These are phyloP conservation scores for Nakaseomyces glabratus DNA, from an alignment of 1,139 yeast species.

Conservation along the genomic window DNA sequence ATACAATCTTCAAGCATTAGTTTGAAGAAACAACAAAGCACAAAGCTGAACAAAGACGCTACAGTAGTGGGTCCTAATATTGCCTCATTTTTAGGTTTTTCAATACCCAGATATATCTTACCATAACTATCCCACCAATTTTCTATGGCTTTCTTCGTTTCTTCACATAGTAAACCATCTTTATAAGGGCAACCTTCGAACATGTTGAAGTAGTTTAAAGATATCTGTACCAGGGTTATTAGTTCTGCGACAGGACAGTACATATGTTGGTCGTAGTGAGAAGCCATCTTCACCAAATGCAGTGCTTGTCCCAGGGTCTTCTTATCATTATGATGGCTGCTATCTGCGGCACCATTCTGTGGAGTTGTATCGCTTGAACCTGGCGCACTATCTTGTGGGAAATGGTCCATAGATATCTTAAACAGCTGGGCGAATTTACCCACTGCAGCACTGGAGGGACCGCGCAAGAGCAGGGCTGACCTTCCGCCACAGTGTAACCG, in stretches of 20 bases:
- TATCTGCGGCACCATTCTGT: slow-evolving; percentile 3
- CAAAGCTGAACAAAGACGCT: slow-evolving; percentile 52
- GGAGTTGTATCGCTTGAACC: slow-evolving; percentile 1
- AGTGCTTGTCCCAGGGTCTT: background rate
- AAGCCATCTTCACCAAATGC: background rate
- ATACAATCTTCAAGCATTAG: slow-evolving; percentile 65
- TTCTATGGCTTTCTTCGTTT: slow-evolving; percentile 60
- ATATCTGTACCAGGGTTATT: slow-evolving; percentile 62
- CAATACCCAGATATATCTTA: slow-evolving; percentile 41
- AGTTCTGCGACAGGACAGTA: slow-evolving; percentile 48
- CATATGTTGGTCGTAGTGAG: background rate
- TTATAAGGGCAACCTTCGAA: slow-evolving; percentile 53
- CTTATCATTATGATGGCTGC: slow-evolving; percentile 2
- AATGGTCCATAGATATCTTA: slow-evolving; percentile 31
- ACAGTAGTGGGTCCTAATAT: slow-evolving; percentile 56
- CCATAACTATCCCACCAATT: slow-evolving; percentile 85
- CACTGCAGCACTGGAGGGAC: slow-evolving; percentile 67
- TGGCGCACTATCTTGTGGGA: slow-evolving; percentile 8
- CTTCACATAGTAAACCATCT: slow-evolving; percentile 76
- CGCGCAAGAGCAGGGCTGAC: slow-evolving; percentile 57
- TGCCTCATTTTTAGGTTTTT: slow-evolving; percentile 38
- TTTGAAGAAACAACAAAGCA: slow-evolving; percentile 58
- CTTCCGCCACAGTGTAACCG: slow-evolving; percentile 80
- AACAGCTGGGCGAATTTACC: slow-evolving; percentile 77
- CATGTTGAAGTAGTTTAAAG: slow-evolving; percentile 68